These are phyloP conservation scores for Trichaptum fuscoviolaceum DNA, from an alignment of 768 basidiomycete genomes.

Conservation along the genomic window DNA sequence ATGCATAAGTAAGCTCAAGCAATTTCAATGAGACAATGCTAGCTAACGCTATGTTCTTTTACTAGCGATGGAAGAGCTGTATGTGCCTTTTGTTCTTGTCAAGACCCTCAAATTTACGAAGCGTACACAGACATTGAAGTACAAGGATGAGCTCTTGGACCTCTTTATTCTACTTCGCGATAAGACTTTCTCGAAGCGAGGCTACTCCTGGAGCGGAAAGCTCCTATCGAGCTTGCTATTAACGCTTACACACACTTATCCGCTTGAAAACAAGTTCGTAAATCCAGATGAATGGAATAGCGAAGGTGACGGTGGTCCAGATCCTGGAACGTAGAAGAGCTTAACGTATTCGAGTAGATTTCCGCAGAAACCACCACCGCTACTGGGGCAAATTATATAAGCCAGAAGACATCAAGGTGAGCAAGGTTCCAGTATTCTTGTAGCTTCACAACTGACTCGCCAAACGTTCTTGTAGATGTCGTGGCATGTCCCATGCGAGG, in stretches of 20 bases:
- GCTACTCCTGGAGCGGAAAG: constrained; percentile 78
- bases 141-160: constrained; percentile 55
- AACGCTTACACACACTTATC: constrained; percentile 77
- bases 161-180: constrained; percentile 60
- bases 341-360: constrained; percentile 39
- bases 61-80: constrained; percentile 53
- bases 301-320: constrained; percentile 42
- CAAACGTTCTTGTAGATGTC: constrained; percentile 37
- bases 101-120: constrained; percentile 7
- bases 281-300: constrained; percentile 74
- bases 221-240: constrained; percentile 65
- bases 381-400: constrained; percentile 79
- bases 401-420: constrained; percentile 63
- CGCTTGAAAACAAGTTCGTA: constrained; percentile 74
- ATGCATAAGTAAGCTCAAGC: constrained; percentile 60
- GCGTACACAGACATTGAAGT: constrained; percentile 49
- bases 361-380: constrained; percentile 60
- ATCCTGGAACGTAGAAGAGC: not conserved
- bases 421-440: constrained; percentile 11
- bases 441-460: constrained; percentile 2
- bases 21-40: not conserved
- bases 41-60: not conserved
- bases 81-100: constrained; percentile 18
- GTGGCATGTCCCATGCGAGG: constrained; percentile 71
- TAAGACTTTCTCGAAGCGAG: constrained; percentile 73